phyloP scores from a whole-genome alignment of 2,329 filamentous ascomycete genomes.

The Ceratocystis cubensis region DNA sequence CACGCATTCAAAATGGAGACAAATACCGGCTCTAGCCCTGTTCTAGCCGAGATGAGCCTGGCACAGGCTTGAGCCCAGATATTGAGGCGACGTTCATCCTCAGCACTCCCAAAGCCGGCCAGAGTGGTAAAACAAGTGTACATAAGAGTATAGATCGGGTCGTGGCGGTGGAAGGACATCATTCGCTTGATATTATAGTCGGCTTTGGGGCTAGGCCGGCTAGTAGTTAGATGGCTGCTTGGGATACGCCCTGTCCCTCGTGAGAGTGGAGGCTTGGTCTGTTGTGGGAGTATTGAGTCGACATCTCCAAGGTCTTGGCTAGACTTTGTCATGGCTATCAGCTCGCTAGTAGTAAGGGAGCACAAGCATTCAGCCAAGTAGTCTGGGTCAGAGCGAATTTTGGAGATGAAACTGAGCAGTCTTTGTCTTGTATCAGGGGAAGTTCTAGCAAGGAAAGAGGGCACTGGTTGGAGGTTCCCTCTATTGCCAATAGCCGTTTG shows the following conservation, averaged over 20 bases:
- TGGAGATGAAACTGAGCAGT: conserved; percentile 65
- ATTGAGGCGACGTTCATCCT: conserved; percentile 66
- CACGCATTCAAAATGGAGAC: conserved; percentile 78
- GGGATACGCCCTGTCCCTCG: conserved; percentile 31
- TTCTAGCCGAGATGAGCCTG: conserved; percentile 64
- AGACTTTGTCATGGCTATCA: conserved; percentile 64
- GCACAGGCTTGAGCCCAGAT: conserved; percentile 84
- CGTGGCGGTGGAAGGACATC: conserved; percentile 77
- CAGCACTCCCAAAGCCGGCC: conserved; percentile 64
- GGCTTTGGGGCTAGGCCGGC: conserved; percentile 27
- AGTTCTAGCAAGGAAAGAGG: conserved; percentile 58
- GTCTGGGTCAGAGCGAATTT: conserved; percentile 73
- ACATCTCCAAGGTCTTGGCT: conserved; percentile 68
- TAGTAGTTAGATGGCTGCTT: background rate
- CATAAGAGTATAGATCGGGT: conserved; percentile 71
- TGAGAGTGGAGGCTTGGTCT: conserved; percentile 37
- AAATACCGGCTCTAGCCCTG: conserved; percentile 66
- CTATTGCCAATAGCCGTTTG: conserved; percentile 24
- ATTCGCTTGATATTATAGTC: conserved; percentile 59
- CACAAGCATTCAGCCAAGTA: conserved; percentile 76
- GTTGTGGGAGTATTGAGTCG: conserved; percentile 68
- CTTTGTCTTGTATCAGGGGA: conserved; percentile 61
- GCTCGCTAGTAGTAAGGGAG: conserved; percentile 60
- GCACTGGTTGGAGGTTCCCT: conserved; percentile 22
- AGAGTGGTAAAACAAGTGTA: conserved; percentile 85